phyloP scores from a whole-genome alignment of 2,329 filamentous ascomycete species.

The Fusarium coffeatum region DNA sequence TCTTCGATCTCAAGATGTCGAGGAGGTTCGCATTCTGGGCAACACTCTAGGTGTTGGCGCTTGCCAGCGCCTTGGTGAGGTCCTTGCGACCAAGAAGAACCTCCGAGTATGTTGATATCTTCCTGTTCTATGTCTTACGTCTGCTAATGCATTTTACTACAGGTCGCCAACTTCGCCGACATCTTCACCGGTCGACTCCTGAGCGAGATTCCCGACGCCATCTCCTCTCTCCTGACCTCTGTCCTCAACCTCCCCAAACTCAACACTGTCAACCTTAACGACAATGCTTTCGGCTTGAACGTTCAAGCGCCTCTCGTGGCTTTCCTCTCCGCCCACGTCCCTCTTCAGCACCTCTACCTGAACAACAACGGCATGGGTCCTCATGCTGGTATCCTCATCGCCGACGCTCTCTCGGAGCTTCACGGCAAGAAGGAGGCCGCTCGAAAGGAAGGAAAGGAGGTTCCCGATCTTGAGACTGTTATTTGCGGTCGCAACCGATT shows the following conservation, averaged over 20 bases:
- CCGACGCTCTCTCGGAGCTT: constrained; percentile 85
- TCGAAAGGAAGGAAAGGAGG: constrained; percentile 74
- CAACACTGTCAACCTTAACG: constrained; percentile 92
- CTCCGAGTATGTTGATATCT: constrained; percentile 68
- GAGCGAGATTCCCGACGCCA: constrained; percentile 90
- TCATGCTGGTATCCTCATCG: constrained; percentile 87
- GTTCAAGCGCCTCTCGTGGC: constrained; percentile 92
- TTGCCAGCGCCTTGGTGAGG: constrained; percentile 84
- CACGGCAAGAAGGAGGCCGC: constrained; percentile 86
- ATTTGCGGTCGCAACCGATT: constrained; percentile 96
- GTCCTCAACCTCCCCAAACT: constrained; percentile 88
- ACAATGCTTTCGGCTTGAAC: constrained; percentile 98
- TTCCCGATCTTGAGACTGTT: constrained; percentile 92
- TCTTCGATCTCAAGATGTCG: constrained; percentile 79
- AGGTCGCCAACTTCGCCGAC: constrained; percentile 91
- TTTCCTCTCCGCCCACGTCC: constrained; percentile 88
- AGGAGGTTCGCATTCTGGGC: constrained; percentile 87
- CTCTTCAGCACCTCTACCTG: constrained; percentile 92
- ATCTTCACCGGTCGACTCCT: constrained; percentile 97
- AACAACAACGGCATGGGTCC: constrained; percentile 99
- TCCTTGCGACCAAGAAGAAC: constrained; percentile 85
- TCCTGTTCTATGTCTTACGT: neutral
- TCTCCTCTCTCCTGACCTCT: constrained; percentile 85
- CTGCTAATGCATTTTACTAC: constrained; percentile 16
- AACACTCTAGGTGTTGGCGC: constrained; percentile 94